Conservation (phyloP, 257 asterid genomes). For the Ophiorrhiza pumila region DNA sequence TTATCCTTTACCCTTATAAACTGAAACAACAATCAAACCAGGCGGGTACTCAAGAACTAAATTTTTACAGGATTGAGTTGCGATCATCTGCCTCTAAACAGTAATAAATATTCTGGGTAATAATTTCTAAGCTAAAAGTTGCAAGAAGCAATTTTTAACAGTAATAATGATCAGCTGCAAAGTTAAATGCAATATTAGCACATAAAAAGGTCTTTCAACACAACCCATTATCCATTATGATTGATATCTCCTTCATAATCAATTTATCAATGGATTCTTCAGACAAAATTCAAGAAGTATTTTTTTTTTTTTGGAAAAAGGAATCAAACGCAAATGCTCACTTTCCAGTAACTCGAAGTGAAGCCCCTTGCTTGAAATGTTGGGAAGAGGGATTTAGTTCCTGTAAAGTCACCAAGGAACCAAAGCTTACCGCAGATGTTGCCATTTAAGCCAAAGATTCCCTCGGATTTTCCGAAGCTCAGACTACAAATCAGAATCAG, state of each 20-base stretch:
- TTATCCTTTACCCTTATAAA: neutral
- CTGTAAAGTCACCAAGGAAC: slow-evolving; percentile 62
- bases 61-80: neutral
- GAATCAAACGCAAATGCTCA: slow-evolving; percentile 23
- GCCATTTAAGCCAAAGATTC: slow-evolving; percentile 29
- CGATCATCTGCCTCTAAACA: neutral
- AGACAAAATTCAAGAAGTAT: neutral
- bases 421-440: slow-evolving; percentile 41
- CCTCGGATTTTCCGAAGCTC: too few species aligned
- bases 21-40: neutral
- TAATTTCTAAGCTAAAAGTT: neutral
- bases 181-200: neutral
- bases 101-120: neutral
- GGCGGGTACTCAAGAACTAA: too few species aligned
- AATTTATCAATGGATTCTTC: too few species aligned
- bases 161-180: neutral
- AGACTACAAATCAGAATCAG: neutral
- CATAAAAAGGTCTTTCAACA: neutral
- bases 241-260: too few species aligned
- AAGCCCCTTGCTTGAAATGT: slow-evolving; percentile 66
- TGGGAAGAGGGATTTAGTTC: slow-evolving; percentile 72
- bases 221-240: neutral
- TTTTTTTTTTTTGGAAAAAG: neutral
- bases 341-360: slow-evolving; percentile 89
- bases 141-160: neutral